phyloP scores from a whole-genome alignment of 2,329 filamentous ascomycete genomes.

The Hypoxylon sp. region DNA sequence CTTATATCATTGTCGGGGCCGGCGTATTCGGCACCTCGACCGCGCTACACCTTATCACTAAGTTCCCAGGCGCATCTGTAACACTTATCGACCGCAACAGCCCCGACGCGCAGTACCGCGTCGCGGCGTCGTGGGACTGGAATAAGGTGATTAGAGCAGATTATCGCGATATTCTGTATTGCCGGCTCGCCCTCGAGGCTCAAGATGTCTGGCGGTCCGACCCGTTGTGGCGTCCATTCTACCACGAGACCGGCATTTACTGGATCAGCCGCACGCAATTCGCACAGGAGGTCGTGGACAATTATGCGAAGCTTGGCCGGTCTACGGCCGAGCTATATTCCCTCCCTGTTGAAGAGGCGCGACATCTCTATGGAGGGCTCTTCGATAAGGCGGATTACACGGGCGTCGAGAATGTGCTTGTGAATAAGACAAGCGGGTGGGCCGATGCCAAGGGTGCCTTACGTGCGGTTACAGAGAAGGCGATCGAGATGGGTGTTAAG shows the following conservation, averaged over 20 bases:
- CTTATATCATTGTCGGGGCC: conserved; percentile 73
- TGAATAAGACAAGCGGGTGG: conserved; percentile 70
- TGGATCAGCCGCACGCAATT: conserved; percentile 53
- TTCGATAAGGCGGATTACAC: conserved; percentile 68
- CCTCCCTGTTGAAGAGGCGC: conserved; percentile 64
- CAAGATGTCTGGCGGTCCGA: conserved; percentile 67
- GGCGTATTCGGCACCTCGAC: conserved; percentile 77
- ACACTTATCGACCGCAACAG: conserved; percentile 71
- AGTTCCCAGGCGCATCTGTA: conserved; percentile 65
- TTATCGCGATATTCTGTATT: conserved; percentile 76
- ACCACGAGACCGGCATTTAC: conserved; percentile 67
- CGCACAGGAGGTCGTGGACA: conserved; percentile 55
- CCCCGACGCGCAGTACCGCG: conserved; percentile 60
- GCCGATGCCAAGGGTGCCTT: conserved; percentile 68
- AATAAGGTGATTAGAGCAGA: conserved; percentile 81
- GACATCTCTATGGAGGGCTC: conserved; percentile 63
- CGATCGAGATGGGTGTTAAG: conserved; percentile 64
- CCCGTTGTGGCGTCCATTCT: conserved; percentile 63
- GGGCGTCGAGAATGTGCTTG: conserved; percentile 66
- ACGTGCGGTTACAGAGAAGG: conserved; percentile 62
- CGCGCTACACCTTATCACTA: conserved; percentile 72
- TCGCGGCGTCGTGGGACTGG: conserved; percentile 79
- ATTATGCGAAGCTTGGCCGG: conserved; percentile 50
- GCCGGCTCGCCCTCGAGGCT: conserved; percentile 74
- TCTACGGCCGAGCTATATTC: conserved; percentile 56